A percentile compares a stretch with the other conserved stretches of the same genome.
These are phyloP conservation scores for Limnanthes douglasii DNA, from an alignment of 345 rosid genomes.

Conservation along the genomic window DNA sequence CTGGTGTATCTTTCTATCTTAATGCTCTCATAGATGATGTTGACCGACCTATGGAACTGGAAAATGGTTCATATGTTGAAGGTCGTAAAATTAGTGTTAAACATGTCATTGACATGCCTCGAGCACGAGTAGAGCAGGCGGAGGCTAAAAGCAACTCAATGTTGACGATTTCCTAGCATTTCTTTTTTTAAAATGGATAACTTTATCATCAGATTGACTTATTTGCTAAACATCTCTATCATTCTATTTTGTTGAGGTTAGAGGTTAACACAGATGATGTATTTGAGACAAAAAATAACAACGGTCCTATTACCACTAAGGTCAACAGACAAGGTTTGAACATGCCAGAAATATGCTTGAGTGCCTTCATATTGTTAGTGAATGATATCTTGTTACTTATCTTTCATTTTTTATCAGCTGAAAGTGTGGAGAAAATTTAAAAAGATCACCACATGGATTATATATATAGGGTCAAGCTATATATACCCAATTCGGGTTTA, in stretches of 20 bases:
- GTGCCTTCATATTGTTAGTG: no score
- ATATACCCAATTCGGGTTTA: no score
- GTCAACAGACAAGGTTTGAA: no score
- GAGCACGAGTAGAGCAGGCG: conserved; percentile 69
- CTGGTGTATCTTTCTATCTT: conserved; percentile 5
- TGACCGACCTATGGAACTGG: conserved; percentile 59
- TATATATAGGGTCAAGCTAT: conserved; percentile 9
- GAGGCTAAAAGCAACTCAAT: conserved; percentile 42
- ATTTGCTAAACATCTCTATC: not conserved
- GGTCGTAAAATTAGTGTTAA: conserved; percentile 75
- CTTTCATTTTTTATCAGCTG: no score
- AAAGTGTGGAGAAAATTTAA: no score
- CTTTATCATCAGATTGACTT: not conserved
- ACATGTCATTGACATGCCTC: conserved; percentile 66
- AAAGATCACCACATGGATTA: conserved; percentile 30
- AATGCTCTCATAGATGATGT: conserved; percentile 90
- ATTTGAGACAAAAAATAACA: no score
- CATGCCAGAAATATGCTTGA: no score
- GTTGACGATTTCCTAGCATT: conserved; percentile 12
- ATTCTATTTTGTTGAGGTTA: not conserved
- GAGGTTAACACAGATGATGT: no score
- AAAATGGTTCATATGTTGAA: conserved; percentile 50
- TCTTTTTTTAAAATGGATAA: not conserved
- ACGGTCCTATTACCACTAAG: no score
- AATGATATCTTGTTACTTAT: no score